phyloP scores from a whole-genome alignment of 495 filamentous ascomycete genomes.

The Aeminium ludgeri region DNA sequence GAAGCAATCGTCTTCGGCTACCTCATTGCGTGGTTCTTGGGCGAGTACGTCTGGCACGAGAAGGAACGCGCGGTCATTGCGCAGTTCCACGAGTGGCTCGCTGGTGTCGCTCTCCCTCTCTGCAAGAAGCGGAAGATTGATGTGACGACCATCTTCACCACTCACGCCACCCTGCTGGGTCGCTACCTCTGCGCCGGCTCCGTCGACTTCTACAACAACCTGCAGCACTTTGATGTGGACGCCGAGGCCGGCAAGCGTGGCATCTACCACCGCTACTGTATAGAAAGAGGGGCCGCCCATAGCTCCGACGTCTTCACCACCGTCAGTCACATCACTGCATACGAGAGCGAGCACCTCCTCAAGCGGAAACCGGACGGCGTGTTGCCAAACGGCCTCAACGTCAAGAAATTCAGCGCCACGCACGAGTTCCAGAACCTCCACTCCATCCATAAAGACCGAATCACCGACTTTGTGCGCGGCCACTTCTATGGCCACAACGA shows the following conservation, averaged over 20 bases:
- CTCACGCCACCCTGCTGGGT: conserved; percentile 85
- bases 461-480: conserved; percentile 92
- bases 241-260: conserved; percentile 93
- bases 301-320: conserved; percentile 94
- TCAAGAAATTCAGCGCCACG: conserved; percentile 96
- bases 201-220: conserved; percentile 98
- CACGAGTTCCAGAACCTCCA: conserved; percentile 99
- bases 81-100: conserved; percentile 97
- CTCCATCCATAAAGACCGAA: conserved; percentile 89
- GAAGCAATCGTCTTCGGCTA: conserved; percentile 97
- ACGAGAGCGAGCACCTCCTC: conserved; percentile 90
- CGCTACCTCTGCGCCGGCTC: conserved; percentile 93
- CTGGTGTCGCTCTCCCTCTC: conserved; percentile 87
- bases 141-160: conserved; percentile 96
- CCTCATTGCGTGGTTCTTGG: conserved; percentile 92
- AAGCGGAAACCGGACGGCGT: conserved; percentile 97
- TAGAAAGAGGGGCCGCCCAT: conserved; percentile 84
- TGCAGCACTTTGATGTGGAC: conserved; percentile 93
- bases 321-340: conserved; percentile 95
- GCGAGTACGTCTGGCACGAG: conserved; percentile 93
- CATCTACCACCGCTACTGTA: conserved; percentile 97
- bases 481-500: conserved; percentile 98
- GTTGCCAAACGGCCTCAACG: conserved; percentile 88
- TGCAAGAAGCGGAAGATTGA: conserved; percentile 89
- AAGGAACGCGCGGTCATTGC: conserved; percentile 78